Base-by-base conservation (phyloP, 2,329 filamentous ascomycete genomes). In the Huntiella omanensis region DNA sequence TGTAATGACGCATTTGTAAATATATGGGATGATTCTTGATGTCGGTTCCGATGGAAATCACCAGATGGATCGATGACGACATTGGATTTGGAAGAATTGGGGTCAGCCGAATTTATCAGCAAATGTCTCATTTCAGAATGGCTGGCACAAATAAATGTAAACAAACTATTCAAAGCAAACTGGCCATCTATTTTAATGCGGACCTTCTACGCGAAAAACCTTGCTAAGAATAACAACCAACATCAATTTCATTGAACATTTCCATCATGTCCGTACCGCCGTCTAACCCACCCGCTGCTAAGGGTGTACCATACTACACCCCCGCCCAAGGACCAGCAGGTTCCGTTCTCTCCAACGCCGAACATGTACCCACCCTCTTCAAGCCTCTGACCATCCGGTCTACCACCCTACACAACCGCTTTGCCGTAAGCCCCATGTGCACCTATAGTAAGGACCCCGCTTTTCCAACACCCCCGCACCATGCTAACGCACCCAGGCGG, bases 391-490 rank as follows among this genome's bases (percentile, higher is more conserved):
- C 59, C 48, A 70, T 75, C 53, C 69, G 73, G 46, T 64, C 62
- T 50, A 54, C 74, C 47, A 65, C 63, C 35, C 60, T 77, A 17
- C 61, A 64, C 50, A 77, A 77, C 60, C 71, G 74, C 48, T 65
- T 77, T 55, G 66, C 63, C 43, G 70, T 75, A 42, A 66, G 69
- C 45, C 74, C 75, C 48, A 77, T 78, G 72, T 78, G 74, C 60
- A 52, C 47, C n/a, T 52, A 50, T 37, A 51, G 51, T 51, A 47
- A 46, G 49, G 33, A 13, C 8, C 13, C 13, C 15, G 12, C 15
- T 22, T 5, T 15, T 3, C 16, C 5, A 12, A 33, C n/a, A 12
- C 22, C 8, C 11, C 22, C 13, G 6, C 15, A 11, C 11, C 11
- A 36, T 15, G 10, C n/a, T 40, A 33, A 42, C 40, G 40, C 16